Conservation (phyloP, 1,139 yeast species). For the Diutina sp. region DNA sequence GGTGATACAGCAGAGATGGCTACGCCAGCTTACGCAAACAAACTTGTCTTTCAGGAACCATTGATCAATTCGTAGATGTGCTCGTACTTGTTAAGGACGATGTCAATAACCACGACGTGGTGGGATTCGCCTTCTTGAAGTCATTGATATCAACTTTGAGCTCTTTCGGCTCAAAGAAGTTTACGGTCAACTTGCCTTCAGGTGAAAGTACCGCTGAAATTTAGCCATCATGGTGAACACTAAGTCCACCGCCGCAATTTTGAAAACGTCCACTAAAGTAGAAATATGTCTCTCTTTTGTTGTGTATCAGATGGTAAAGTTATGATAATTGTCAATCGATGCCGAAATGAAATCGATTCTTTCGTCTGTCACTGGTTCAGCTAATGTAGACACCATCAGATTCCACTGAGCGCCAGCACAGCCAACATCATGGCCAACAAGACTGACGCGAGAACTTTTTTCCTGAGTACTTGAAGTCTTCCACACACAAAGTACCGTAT, state of each 20-base stretch:
- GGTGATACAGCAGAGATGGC: too few relatives aligned
- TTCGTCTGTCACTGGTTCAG: constrained; percentile 1
- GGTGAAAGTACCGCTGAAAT: constrained; percentile 38
- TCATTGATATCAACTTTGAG: constrained; percentile 25
- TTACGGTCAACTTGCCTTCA: constrained; percentile 39
- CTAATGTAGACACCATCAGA: constrained; percentile 21
- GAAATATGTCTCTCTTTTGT: constrained; percentile 60
- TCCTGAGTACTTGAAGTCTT: constrained; percentile 5
- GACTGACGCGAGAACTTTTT: constrained; percentile 35
- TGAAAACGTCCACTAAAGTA: constrained; percentile 52
- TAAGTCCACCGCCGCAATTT: constrained; percentile 56
- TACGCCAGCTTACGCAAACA: too few relatives aligned
- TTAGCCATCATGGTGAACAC: constrained; percentile 44
- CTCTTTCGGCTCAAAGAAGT: constrained; percentile 39
- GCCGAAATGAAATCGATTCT: constrained; percentile 51
- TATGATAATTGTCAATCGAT: constrained; percentile 75
- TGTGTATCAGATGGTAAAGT: constrained; percentile 82
- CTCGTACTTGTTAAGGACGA: too few relatives aligned
- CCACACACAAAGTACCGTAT: too few relatives aligned
- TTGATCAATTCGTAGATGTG: too few relatives aligned
- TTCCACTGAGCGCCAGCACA: constrained; percentile 46
- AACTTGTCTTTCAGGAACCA: too few relatives aligned
- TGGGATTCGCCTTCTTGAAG: too few relatives aligned
- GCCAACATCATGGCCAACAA: constrained; percentile 46
- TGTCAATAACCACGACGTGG: too few relatives aligned